phyloP scores from a whole-genome alignment of 139 green algal genomes.

The Ettlia oleoabundans region DNA sequence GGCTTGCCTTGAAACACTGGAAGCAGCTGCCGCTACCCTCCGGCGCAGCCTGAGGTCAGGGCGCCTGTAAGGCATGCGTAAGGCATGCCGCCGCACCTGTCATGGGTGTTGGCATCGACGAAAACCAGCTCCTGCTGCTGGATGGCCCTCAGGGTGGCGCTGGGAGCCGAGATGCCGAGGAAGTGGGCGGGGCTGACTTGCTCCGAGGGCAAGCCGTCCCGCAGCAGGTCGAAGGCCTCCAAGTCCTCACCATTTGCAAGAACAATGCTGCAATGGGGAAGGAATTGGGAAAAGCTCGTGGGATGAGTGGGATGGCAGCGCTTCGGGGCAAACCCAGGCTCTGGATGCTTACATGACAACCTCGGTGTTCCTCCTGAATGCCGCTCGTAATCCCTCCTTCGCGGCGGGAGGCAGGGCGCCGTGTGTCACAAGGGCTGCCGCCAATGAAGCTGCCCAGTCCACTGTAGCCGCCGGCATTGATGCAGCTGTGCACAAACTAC shows the following conservation, averaged over 20 bases:
- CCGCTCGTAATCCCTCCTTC: not conserved
- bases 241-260: not conserved
- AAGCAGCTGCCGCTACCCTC: too few relatives aligned
- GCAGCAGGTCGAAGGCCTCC: not conserved
- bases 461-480: not conserved
- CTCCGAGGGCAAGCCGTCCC: too few relatives aligned
- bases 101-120: too few relatives aligned
- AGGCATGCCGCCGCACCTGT: too few relatives aligned
- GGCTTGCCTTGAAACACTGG: too few relatives aligned
- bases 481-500: too few relatives aligned
- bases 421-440: not conserved
- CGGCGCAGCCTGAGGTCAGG: too few relatives aligned
- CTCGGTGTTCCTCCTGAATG: not conserved
- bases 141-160: not conserved
- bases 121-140: too few relatives aligned
- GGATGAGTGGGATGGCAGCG: not conserved
- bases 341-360: not conserved
- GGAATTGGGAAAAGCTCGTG: not conserved
- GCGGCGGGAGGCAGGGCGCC: not conserved
- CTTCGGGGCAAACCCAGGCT: not conserved
- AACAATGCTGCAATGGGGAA: not conserved
- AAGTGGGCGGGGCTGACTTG: not conserved
- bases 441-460: not conserved
- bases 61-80: too few relatives aligned
- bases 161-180: not conserved